Evolutionary conservation across 2,329 filamentous ascomycete species (phyloP).

Genomic region (Thielaviopsis populi): DNA sequence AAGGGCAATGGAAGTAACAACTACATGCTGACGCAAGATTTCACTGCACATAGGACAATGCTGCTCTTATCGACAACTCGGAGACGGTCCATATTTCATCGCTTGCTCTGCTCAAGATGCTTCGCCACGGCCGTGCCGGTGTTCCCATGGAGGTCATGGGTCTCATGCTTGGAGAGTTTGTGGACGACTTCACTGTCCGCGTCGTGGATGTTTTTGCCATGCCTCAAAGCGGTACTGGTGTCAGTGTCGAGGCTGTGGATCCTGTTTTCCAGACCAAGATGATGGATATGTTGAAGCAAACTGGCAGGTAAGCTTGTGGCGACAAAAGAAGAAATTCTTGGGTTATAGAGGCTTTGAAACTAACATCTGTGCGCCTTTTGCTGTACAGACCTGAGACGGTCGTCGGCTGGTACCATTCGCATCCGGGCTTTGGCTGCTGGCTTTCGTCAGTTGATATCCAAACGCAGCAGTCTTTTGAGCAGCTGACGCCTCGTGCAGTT

Average conservation of each 20-base stretch:
- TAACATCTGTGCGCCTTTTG: not conserved
- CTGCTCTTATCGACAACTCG: conserved; percentile 90
- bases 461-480: conserved; percentile 99
- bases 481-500: conserved; percentile 88
- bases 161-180: conserved; percentile 54
- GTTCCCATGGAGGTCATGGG: conserved; percentile 99
- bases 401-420: conserved; percentile 98
- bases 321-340: not conserved
- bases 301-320: conserved; percentile 54
- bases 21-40: not conserved
- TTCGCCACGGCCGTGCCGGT: conserved; percentile 90
- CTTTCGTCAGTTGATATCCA: conserved; percentile 98
- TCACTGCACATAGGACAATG: conserved; percentile 51
- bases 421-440: conserved; percentile 98
- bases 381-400: conserved; percentile 71
- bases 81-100: conserved; percentile 99
- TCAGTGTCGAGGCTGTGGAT: conserved; percentile 95
- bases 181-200: conserved; percentile 52
- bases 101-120: conserved; percentile 92
- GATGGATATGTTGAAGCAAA: conserved; percentile 99
- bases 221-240: conserved; percentile 95
- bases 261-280: conserved; percentile 99
- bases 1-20: not conserved
- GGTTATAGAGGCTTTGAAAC: not conserved
- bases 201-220: conserved; percentile 99